phyloP scores from a whole-genome alignment of 495 filamentous ascomycete genomes.

The Choiromyces venosus region DNA sequence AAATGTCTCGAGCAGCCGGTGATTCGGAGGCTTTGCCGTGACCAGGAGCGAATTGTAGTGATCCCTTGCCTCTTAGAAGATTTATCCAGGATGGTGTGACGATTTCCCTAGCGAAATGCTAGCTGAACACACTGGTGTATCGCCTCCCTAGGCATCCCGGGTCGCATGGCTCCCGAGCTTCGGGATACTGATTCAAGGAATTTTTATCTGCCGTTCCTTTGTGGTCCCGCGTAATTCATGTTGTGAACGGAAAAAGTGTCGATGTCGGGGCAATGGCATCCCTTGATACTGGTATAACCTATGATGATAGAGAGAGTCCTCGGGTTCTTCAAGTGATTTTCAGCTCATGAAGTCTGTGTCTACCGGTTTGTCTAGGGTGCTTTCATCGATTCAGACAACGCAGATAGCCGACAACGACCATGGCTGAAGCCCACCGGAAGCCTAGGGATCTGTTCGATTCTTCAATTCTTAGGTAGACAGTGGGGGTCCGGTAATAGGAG shows the following conservation, averaged over 20 bases:
- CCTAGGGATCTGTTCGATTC: background rate
- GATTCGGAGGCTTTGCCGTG: background rate
- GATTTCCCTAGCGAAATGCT: background rate
- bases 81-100: background rate
- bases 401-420: background rate
- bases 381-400: background rate
- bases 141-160: background rate
- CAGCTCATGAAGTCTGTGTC: background rate
- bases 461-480: background rate
- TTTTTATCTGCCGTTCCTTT: background rate
- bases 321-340: background rate
- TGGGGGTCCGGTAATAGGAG: background rate
- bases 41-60: background rate
- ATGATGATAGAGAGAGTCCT: background rate
- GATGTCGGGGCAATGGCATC: background rate
- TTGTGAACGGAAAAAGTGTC: background rate
- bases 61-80: background rate
- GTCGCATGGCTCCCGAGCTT: background rate
- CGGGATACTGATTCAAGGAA: conserved; percentile 1
- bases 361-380: background rate
- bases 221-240: background rate
- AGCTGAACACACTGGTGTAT: background rate
- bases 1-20: background rate
- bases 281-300: background rate
- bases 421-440: background rate